phyloP scores from a whole-genome alignment of 208 protist species.

The Acanthamoeba rhysodes region DNA sequence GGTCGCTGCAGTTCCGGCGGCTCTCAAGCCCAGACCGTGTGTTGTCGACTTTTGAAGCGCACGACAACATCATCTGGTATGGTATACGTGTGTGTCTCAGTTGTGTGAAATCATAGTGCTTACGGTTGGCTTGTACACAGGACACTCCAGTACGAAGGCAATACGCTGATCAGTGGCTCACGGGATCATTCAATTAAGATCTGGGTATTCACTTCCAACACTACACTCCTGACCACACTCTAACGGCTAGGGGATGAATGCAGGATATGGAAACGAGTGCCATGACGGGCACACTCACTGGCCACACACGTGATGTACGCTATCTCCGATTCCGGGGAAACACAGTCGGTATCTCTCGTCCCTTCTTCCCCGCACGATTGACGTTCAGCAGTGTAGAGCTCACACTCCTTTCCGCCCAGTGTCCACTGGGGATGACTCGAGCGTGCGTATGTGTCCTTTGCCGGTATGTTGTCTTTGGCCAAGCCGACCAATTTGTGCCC shows the following conservation, averaged over 20 bases:
- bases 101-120: too few species aligned
- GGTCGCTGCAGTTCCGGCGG: not conserved
- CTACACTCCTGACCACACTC: too few species aligned
- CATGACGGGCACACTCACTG: not conserved
- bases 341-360: not conserved
- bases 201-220: too few species aligned
- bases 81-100: not conserved
- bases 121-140: not conserved
- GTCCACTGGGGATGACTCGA: not conserved
- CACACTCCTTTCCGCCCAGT: not conserved
- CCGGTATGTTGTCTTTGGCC: too few species aligned
- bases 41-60: not conserved
- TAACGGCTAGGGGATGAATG: too few species aligned
- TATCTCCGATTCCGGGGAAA: not conserved
- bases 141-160: constrained; percentile 9
- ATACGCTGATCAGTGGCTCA: constrained; percentile 5
- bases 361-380: not conserved
- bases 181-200: not conserved
- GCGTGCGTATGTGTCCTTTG: not conserved
- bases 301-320: not conserved
- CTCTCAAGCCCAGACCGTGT: not conserved
- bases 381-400: not conserved
- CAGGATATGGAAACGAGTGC: not conserved
- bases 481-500: too few species aligned
- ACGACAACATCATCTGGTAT: constrained; percentile 4